Base-by-base conservation (phyloP, 208 protist species). In the Trypanosoma theileri region DNA sequence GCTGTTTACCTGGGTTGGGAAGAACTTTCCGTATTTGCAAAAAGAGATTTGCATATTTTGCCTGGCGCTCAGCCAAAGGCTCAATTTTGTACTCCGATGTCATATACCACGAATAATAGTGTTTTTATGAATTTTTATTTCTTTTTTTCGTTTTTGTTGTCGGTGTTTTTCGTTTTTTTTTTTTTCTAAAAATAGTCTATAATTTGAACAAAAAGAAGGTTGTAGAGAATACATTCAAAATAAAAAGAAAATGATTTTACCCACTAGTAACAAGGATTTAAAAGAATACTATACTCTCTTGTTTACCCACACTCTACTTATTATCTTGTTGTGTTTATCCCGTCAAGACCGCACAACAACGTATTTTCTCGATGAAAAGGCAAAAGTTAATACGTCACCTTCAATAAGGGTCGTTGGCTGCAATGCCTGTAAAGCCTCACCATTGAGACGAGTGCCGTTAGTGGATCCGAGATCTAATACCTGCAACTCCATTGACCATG, bases 351-450 rank as follows among this genome's bases (percentile, higher is more conserved):
- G 69, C 40, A 91, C 75, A 65, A 96, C 64, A 11, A 94, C 84
- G 58, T 93, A 96, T 50, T 73, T 81, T 21, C 85, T 60, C 21
- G 87, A 82, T 22, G 86, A 93, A 57, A 46, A 69, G 0, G 82
- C 91, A 68, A 96, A 96, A 26, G 78, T 79, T 11, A 96, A 10
- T 26, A 89, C 80, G 61, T 94, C 88, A 12, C 85, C 80, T 21
- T 88, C 84, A 45, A 88, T 82, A 42, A 96, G 59, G 8, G 71
- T 75, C 31, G 46, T 66, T 11, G 81, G 64, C 55, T 59, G 56
- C 31, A 69, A 78, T 10, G 86, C 73, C 7, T 56, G 19, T 21
- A 94, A 19, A 11, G 42, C 57, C 65, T 81, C 79, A 8, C 80
- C 83, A 65, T 96, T 93, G 14, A 92, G 57, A 22, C 68, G 72